Evolutionary conservation across 306 rosid species (phyloP), one percentile per base, ranked within the genome.

Genomic region (Lupinus albus): DNA sequence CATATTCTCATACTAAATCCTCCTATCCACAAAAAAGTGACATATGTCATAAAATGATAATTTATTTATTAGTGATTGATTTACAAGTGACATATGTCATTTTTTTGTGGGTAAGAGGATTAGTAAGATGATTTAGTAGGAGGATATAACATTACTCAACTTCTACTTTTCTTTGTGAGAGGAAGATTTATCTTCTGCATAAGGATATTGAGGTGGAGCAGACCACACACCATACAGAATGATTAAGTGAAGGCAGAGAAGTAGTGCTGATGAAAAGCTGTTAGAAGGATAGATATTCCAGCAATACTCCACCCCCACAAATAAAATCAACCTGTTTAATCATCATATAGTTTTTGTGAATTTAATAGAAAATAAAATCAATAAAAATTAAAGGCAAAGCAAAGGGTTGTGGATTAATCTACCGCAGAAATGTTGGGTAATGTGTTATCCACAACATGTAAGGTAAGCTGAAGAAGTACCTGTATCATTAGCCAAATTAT

Each of bases 281-380:
- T 71, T 88, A 36, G 99, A 88, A 62, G 99, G 97, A 78, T 76
- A 93, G 60, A 93, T 74, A 61, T 93, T 90, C 96, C 99, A 93
- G 81, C 99, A 90, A 6, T 86, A 48, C 81, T 90, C 97, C 70
- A 88, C 91, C 49, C 99, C 99, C 4, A 76, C 1, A 54, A 90
- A 93, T 84, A 90, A 67, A 65, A 88, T 4, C 73, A 93, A 58
- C 42, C 97, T 88, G 86, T 80, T 38, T 64, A 67, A 68, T 59
- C 33, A 68, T 59, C 33, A 51, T 15, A 17, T 11, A 11, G 13
- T n/a, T n/a, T n/a, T n/a, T n/a, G n/a, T n/a, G 71, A 66, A 45
- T 8, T 17, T 73, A 16, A 28, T 21, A 36, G 9, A 53, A 41
- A 4, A 35, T 51, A 49, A 67, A 63, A 51, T 21, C 20, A 39